Evolutionary conservation across 2,329 filamentous ascomycete species (phyloP).

Genomic region (Exophiala viscosa): DNA sequence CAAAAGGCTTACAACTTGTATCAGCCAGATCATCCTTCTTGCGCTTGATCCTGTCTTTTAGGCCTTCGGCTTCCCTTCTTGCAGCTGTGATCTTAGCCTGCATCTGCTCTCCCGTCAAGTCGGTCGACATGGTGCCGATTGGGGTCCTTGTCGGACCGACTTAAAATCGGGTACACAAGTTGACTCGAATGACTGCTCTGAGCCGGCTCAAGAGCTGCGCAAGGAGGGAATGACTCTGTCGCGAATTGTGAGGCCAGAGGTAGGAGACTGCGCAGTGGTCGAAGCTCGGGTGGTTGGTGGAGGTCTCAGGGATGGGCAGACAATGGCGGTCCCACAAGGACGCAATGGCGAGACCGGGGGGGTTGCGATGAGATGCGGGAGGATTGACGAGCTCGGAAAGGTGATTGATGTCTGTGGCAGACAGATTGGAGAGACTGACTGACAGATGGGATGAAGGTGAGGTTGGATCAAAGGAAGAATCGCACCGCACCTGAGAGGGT

Average conservation of each 20-base stretch:
- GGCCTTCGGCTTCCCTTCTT: slow-evolving; percentile 91
- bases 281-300: slow-evolving; percentile 17
- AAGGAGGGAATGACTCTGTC: slow-evolving; percentile 37
- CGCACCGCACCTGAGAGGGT: slow-evolving; percentile 4
- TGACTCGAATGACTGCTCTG: slow-evolving; percentile 25
- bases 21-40: slow-evolving; percentile 99
- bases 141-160: slow-evolving; percentile 29
- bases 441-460: slow-evolving; percentile 11
- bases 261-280: slow-evolving; percentile 17
- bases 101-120: slow-evolving; percentile 60
- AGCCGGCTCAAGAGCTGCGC: slow-evolving; percentile 15
- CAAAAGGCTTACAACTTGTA: slow-evolving; percentile 73
- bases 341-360: slow-evolving; percentile 1
- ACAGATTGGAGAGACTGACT: background rate
- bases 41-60: slow-evolving; percentile 98
- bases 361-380: background rate
- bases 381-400: background rate
- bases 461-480: slow-evolving; percentile 15
- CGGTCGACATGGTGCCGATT: slow-evolving; percentile 42
- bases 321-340: slow-evolving; percentile 4
- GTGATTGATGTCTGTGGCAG: background rate
- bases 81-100: slow-evolving; percentile 90
- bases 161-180: slow-evolving; percentile 16
- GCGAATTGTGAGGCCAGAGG: slow-evolving; percentile 18
- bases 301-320: slow-evolving; percentile 21